Evolutionary conservation across 805 yeast species (phyloP).

Genomic region (Wickerhamiella musiphila): DNA sequence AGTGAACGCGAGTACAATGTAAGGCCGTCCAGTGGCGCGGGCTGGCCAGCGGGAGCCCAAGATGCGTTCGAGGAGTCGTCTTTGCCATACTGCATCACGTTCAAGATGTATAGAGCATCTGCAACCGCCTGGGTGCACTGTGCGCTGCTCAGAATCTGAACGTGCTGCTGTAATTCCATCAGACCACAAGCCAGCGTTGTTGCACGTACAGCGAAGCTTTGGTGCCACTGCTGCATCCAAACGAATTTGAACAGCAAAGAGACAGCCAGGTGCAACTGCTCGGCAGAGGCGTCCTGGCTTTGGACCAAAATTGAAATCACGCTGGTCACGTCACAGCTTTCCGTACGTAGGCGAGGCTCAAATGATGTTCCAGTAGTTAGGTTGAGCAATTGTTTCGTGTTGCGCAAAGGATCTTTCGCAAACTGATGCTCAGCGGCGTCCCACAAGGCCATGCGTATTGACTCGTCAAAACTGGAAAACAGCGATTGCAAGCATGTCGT

Average conservation of each 20-base stretch:
- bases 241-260: slow-evolving; percentile 14
- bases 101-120: slow-evolving; percentile 9
- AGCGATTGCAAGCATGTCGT: too few species aligned
- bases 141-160: background rate
- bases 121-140: slow-evolving; percentile 5
- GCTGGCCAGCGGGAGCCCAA: background rate
- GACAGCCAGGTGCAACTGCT: background rate
- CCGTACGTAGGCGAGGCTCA: too few species aligned
- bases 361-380: too few species aligned
- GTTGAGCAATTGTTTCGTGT: too few species aligned
- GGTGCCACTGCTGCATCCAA: slow-evolving; percentile 14
- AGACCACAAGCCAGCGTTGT: slow-evolving; percentile 1
- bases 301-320: too few species aligned
- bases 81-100: too few species aligned
- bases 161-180: slow-evolving; percentile 1
- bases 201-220: background rate
- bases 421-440: too few species aligned
- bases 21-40: slow-evolving; percentile 9
- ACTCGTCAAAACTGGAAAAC: too few species aligned
- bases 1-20: slow-evolving; percentile 12
- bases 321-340: too few species aligned
- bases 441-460: too few species aligned
- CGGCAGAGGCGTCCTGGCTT: background rate
- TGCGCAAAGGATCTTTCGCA: too few species aligned
- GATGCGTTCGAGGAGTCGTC: background rate